Conservation (phyloP, 2,329 filamentous ascomycete genomes). For the Alternaria solani region DNA sequence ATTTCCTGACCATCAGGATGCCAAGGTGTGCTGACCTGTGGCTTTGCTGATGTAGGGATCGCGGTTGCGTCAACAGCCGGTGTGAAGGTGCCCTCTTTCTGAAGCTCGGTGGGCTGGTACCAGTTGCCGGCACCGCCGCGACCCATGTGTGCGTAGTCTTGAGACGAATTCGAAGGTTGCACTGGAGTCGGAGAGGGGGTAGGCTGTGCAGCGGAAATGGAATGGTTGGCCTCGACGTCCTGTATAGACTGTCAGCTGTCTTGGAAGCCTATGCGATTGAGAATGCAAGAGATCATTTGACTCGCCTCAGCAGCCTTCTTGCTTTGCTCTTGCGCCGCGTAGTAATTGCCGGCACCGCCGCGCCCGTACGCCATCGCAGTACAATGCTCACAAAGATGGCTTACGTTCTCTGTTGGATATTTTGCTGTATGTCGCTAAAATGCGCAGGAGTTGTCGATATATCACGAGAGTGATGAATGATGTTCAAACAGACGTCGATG, state of each 20-base stretch:
- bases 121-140: slow-evolving; percentile 59
- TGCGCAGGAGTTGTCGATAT: not conserved
- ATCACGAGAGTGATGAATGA: not conserved
- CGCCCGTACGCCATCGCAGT: slow-evolving; percentile 49
- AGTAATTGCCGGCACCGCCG: slow-evolving; percentile 58
- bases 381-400: not conserved
- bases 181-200: slow-evolving; percentile 19
- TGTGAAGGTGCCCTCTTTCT: slow-evolving; percentile 51
- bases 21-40: slow-evolving; percentile 45
- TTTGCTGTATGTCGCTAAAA: not conserved
- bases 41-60: slow-evolving; percentile 35
- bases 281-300: not conserved
- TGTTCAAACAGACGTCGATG: not conserved
- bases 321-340: slow-evolving; percentile 44
- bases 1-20: slow-evolving; percentile 45
- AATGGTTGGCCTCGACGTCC: slow-evolving; percentile 53
- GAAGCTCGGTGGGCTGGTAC: slow-evolving; percentile 54
- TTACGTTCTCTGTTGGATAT: not conserved
- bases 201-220: slow-evolving; percentile 19
- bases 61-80: slow-evolving; percentile 40
- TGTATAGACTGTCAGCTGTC: slow-evolving; percentile 19
- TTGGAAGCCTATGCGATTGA: not conserved
- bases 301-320: slow-evolving; percentile 43
- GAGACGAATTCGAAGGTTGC: slow-evolving; percentile 29
- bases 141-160: slow-evolving; percentile 55